Conservation (phyloP, 2,329 filamentous ascomycete species). For the Aspergillus phoenicis region DNA sequence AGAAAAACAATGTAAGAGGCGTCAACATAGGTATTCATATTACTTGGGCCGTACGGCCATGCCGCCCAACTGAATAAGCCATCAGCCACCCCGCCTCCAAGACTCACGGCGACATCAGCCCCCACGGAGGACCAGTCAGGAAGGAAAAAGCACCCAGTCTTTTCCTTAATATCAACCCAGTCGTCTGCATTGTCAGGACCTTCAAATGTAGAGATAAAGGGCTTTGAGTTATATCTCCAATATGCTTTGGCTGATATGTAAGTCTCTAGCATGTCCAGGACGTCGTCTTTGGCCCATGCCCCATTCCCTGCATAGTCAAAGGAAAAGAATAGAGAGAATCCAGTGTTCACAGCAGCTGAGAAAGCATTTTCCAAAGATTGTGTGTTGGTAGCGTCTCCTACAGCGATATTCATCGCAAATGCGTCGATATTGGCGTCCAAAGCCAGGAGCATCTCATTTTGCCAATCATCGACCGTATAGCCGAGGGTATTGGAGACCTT, state of each 20-base stretch:
- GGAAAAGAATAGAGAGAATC: slow-evolving; percentile 40
- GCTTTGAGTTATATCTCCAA: slow-evolving; percentile 28
- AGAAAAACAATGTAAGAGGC: slow-evolving; percentile 42
- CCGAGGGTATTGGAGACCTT: slow-evolving; percentile 1
- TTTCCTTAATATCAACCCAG: slow-evolving; percentile 48
- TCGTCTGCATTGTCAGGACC: slow-evolving; percentile 45
- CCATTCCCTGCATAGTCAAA: slow-evolving; percentile 42
- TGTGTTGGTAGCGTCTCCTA: slow-evolving; percentile 26
- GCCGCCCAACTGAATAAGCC: slow-evolving; percentile 48
- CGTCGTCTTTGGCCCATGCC: slow-evolving; percentile 28
- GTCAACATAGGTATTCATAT: slow-evolving; percentile 40
- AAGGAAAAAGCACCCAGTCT: slow-evolving; percentile 48
- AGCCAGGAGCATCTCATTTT: slow-evolving; percentile 37
- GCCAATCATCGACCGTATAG: background rate
- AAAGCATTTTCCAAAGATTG: slow-evolving; percentile 27
- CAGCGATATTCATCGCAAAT: slow-evolving; percentile 44
- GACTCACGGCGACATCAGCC: slow-evolving; percentile 28
- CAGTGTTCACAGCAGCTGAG: slow-evolving; percentile 21
- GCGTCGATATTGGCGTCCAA: slow-evolving; percentile 41
- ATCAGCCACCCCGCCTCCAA: slow-evolving; percentile 35
- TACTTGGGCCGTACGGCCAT: slow-evolving; percentile 44
- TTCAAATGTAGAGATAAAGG: slow-evolving; percentile 49
- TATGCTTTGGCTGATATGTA: slow-evolving; percentile 23
- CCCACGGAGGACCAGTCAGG: slow-evolving; percentile 49
- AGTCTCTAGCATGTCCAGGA: slow-evolving; percentile 27